Evolutionary conservation across 441 rosid species (phyloP).

Genomic region (Isatis lusitanica): DNA sequence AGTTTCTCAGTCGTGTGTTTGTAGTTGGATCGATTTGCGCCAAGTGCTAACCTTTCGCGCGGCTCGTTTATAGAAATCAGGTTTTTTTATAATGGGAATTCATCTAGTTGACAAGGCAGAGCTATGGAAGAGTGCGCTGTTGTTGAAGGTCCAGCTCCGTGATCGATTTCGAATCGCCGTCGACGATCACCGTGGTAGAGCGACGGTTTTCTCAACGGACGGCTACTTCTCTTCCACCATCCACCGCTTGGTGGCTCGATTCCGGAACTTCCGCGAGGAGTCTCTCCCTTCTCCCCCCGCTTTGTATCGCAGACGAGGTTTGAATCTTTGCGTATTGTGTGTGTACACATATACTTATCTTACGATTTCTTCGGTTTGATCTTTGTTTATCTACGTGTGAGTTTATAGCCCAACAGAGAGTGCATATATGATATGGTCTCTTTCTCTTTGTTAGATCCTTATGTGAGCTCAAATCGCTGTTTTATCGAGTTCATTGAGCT

Average conservation of each 20-base stretch:
- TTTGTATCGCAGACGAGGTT: constrained; percentile 77
- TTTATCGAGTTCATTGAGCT: too few relatives aligned
- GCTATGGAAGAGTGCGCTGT: constrained; percentile 71
- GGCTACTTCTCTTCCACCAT: constrained; percentile 64
- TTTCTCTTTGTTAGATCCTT: neutral
- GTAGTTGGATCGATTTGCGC: neutral
- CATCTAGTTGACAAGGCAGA: constrained; percentile 69
- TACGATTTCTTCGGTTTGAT: neutral
- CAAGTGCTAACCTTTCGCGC: neutral
- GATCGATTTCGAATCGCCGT: constrained; percentile 86
- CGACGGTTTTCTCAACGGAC: constrained; percentile 46
- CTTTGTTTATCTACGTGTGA: too few relatives aligned
- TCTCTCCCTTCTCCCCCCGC: constrained; percentile 72
- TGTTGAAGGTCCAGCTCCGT: constrained; percentile 64
- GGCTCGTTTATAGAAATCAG: neutral
- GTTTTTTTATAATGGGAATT: constrained; percentile 43
- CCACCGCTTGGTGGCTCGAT: constrained; percentile 58
- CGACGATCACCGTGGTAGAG: constrained; percentile 56
- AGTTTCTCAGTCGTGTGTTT: neutral
- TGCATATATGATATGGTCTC: neutral
- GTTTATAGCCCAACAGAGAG: neutral
- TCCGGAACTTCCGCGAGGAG: constrained; percentile 68
- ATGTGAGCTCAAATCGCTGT: neutral
- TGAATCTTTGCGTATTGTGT: neutral
- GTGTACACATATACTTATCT: neutral